Evolutionary conservation across 2,329 filamentous ascomycete species (phyloP).

Genomic region (Raffaelea deltoideospora): DNA sequence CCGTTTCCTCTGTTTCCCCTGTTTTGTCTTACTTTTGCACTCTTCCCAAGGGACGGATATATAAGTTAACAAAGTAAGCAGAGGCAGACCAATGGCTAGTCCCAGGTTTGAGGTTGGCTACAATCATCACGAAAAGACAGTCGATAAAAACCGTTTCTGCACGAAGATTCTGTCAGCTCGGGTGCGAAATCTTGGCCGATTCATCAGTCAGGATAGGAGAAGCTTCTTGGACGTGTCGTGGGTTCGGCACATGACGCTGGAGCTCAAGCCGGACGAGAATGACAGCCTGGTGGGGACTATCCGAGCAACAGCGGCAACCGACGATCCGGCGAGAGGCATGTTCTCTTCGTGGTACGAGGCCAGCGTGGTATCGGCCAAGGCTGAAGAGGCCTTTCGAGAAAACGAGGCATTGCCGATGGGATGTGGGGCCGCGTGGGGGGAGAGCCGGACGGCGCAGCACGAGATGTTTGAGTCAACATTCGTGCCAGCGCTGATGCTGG

Average conservation of each 20-base stretch:
- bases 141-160: not conserved
- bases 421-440: slow-evolving; percentile 13
- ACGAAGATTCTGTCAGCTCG: slow-evolving; percentile 7
- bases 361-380: slow-evolving; percentile 12
- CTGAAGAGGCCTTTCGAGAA: slow-evolving; percentile 12
- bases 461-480: slow-evolving; percentile 11
- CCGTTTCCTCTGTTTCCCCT: not conserved
- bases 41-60: too few relatives aligned
- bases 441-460: slow-evolving; percentile 4
- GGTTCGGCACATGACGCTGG: slow-evolving; percentile 10
- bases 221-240: slow-evolving; percentile 11
- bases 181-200: slow-evolving; percentile 7
- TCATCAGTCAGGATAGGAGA: slow-evolving; percentile 5
- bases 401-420: slow-evolving; percentile 13
- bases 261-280: slow-evolving; percentile 1
- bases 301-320: slow-evolving; percentile 2
- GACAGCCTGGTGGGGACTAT: not conserved
- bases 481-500: slow-evolving; percentile 13
- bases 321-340: slow-evolving; percentile 8
- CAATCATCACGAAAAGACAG: slow-evolving; percentile 1
- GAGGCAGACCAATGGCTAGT: not conserved
- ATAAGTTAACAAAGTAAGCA: not conserved
- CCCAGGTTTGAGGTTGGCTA: slow-evolving; percentile 7
- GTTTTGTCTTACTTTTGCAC: not conserved
- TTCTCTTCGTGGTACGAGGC: slow-evolving; percentile 16